Evolutionary conservation across 2,329 filamentous ascomycete species (phyloP).

Genomic region (Cladosporium sp.): DNA sequence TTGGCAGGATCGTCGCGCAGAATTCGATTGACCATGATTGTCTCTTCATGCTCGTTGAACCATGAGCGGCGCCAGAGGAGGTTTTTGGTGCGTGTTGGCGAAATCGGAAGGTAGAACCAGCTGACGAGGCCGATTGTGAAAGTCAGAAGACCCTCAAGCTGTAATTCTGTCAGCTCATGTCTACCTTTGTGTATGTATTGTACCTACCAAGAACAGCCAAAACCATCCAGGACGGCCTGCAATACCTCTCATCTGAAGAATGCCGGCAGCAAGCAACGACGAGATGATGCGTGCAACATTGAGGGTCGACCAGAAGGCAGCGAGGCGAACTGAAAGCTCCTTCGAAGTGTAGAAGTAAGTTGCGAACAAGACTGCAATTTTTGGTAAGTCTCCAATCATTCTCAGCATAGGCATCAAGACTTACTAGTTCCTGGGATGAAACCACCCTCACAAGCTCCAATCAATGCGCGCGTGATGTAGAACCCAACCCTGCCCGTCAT

Average conservation of each 20-base stretch:
- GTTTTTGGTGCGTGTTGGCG: conserved; percentile 64
- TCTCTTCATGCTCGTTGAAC: conserved; percentile 67
- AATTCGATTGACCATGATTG: conserved; percentile 67
- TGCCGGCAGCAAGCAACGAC: conserved; percentile 32
- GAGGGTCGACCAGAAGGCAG: conserved; percentile 62
- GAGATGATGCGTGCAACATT: conserved; percentile 31
- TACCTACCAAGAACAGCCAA: conserved; percentile 57
- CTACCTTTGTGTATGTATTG: no score
- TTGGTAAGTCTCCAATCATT: conserved; percentile 27
- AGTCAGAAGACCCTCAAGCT: conserved; percentile 57
- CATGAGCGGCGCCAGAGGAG: conserved; percentile 63
- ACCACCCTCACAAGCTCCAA: conserved; percentile 45
- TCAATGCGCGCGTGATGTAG: conserved; percentile 41
- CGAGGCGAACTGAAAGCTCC: conserved; percentile 67
- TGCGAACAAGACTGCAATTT: conserved; percentile 59
- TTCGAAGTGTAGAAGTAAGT: conserved; percentile 74
- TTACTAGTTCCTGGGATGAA: conserved; percentile 57
- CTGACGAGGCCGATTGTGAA: conserved; percentile 54
- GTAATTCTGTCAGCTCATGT: not conserved
- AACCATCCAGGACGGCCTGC: conserved; percentile 52
- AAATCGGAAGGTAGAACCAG: conserved; percentile 53
- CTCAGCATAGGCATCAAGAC: conserved; percentile 41
- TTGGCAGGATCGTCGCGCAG: conserved; percentile 63
- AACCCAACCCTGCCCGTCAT: conserved; percentile 38
- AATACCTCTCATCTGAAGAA: conserved; percentile 47